These are phyloP conservation scores for Termitomyces sp. DNA, from an alignment of 768 basidiomycete species.

Conservation along the genomic window DNA sequence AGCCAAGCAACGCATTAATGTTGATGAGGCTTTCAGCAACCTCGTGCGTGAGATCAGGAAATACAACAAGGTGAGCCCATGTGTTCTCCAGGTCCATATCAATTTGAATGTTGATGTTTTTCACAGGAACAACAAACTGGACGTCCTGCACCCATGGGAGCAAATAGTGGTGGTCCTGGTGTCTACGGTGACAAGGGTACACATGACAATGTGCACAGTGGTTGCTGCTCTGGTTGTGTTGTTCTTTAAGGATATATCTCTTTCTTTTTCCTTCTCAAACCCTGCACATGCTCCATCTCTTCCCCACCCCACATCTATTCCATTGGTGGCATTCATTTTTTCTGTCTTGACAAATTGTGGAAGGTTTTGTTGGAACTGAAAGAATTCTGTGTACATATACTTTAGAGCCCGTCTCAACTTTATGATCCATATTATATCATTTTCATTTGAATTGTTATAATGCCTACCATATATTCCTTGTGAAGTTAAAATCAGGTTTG, in stretches of 20 bases:
- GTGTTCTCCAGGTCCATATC: background rate
- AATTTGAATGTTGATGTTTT: slow-evolving; percentile 2
- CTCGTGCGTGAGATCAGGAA: slow-evolving; percentile 92
- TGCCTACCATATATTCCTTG: too few species aligned
- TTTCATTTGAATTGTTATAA: background rate
- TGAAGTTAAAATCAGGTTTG: too few species aligned
- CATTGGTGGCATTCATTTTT: slow-evolving; percentile 1
- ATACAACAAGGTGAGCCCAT: slow-evolving; percentile 75
- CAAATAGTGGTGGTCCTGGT: slow-evolving; percentile 39
- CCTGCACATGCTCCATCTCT: slow-evolving; percentile 24
- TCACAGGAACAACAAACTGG: slow-evolving; percentile 74
- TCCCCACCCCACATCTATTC: slow-evolving; percentile 6
- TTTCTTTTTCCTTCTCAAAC: slow-evolving; percentile 4
- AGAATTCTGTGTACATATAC: slow-evolving; percentile 16
- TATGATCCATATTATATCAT: background rate
- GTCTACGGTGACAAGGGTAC: slow-evolving; percentile 45
- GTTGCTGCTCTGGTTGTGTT: slow-evolving; percentile 71
- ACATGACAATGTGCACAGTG: slow-evolving; percentile 48
- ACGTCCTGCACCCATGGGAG: slow-evolving; percentile 54
- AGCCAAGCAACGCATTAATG: slow-evolving; percentile 94
- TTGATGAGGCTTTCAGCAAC: slow-evolving; percentile 92
- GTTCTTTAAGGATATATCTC: slow-evolving; percentile 37
- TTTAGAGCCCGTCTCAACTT: slow-evolving; percentile 8
- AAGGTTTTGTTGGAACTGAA: slow-evolving; percentile 14
- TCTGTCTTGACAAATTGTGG: slow-evolving; percentile 15